A percentile compares a stretch with the other conserved stretches of the same genome.
Evolutionary conservation across 2,329 filamentous ascomycete species (phyloP).

Genomic region (Ascochyta rabiei): DNA sequence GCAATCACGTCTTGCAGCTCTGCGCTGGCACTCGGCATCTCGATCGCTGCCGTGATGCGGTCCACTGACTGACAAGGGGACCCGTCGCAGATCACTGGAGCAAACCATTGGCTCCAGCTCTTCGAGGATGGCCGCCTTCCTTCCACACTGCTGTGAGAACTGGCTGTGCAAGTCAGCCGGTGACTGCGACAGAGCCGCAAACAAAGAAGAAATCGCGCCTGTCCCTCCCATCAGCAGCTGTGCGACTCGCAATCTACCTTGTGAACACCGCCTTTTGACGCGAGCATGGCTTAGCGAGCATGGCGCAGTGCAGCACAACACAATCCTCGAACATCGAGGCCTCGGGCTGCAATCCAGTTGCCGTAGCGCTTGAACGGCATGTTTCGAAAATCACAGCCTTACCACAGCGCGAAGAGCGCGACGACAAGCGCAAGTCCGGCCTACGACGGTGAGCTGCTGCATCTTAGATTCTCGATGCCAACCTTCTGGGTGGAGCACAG

Average conservation of each 20-base stretch:
- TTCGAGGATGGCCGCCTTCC: constrained; percentile 21
- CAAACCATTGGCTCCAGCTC: constrained; percentile 44
- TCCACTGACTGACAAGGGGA: constrained; percentile 17
- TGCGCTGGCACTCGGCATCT: constrained; percentile 34
- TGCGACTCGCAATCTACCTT: constrained; percentile 28
- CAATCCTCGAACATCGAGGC: constrained; percentile 32
- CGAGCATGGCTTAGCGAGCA: constrained; percentile 34
- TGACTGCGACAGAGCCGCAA: constrained; percentile 42
- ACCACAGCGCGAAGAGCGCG: constrained; percentile 1
- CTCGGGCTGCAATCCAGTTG: constrained; percentile 11
- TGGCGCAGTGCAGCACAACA: constrained; percentile 40
- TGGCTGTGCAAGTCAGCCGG: constrained; percentile 19
- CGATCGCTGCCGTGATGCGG: constrained; percentile 10
- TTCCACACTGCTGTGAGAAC: constrained; percentile 19
- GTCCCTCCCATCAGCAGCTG: constrained; percentile 14
- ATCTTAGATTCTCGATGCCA: constrained; percentile 18
- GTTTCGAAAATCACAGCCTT: constrained; percentile 12
- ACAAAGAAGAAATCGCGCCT: constrained; percentile 19
- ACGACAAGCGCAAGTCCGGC: constrained; percentile 9
- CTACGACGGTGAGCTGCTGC: constrained; percentile 19
- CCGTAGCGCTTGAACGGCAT: constrained; percentile 7
- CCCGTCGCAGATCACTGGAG: constrained; percentile 21
- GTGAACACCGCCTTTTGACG: constrained; percentile 27
- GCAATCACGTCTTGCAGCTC: constrained; percentile 10
- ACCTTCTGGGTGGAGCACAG: constrained; percentile 28